phyloP scores from a whole-genome alignment of 768 basidiomycete genomes.

The Trametes sanguinea region DNA sequence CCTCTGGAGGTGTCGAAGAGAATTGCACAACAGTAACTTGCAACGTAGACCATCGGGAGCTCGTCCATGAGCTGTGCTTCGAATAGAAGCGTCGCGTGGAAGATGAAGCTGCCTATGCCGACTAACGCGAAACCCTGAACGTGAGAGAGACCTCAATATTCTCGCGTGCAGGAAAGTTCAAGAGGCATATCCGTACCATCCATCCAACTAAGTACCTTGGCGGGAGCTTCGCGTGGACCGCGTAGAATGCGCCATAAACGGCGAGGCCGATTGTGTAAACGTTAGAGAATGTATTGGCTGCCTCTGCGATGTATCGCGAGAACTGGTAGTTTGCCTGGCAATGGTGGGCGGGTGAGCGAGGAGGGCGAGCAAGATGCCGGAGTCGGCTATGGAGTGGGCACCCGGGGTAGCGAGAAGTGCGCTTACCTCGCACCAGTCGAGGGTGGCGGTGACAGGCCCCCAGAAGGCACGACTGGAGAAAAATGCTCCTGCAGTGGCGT shows the following conservation, averaged over 20 bases:
- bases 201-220: slow-evolving; percentile 40
- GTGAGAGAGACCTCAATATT: neutral
- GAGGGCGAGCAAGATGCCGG: neutral
- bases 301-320: slow-evolving; percentile 75
- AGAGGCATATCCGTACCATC: slow-evolving; percentile 27
- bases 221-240: slow-evolving; percentile 35
- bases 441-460: slow-evolving; percentile 68
- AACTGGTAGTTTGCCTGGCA: slow-evolving; percentile 74
- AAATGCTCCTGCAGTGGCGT: slow-evolving; percentile 13
- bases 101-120: slow-evolving; percentile 76
- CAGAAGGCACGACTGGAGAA: slow-evolving; percentile 37
- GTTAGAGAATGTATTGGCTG: slow-evolving; percentile 74
- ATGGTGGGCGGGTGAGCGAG: neutral
- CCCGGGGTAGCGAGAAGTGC: slow-evolving; percentile 9
- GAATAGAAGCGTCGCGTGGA: slow-evolving; percentile 76
- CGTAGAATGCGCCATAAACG: slow-evolving; percentile 45
- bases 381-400: slow-evolving; percentile 6
- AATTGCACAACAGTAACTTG: slow-evolving; percentile 59
- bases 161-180: neutral
- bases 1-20: slow-evolving; percentile 60
- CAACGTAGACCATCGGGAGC: slow-evolving; percentile 79
- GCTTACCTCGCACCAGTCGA: slow-evolving; percentile 75
- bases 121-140: slow-evolving; percentile 66
- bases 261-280: slow-evolving; percentile 41
- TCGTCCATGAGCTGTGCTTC: slow-evolving; percentile 82